These are phyloP conservation scores for Hypoxylon rickii DNA, from an alignment of 495 filamentous ascomycete genomes.

Conservation along the genomic window DNA sequence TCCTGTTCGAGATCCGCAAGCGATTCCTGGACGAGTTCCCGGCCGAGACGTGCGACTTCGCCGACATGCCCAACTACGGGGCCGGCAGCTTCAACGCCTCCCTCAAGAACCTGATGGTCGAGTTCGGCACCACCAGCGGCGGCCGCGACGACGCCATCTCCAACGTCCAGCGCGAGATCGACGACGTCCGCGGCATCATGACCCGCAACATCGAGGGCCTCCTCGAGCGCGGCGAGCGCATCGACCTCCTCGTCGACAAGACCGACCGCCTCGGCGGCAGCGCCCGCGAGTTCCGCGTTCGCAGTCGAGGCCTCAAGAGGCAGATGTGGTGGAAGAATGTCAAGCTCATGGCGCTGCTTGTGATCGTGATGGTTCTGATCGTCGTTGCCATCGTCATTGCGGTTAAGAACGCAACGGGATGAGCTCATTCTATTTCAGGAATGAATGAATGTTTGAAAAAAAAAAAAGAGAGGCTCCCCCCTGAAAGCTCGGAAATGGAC, in stretches of 20 bases:
- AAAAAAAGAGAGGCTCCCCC: too few relatives aligned
- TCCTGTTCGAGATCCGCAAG: conserved; percentile 86
- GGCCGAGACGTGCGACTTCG: conserved; percentile 72
- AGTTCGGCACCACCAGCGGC: conserved; percentile 76
- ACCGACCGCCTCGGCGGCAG: conserved; percentile 86
- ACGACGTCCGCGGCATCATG: conserved; percentile 94
- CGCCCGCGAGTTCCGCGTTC: conserved; percentile 86
- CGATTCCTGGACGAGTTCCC: conserved; percentile 79
- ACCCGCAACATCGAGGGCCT: conserved; percentile 97
- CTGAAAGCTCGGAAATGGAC: too few relatives aligned
- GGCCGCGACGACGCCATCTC: conserved; percentile 82
- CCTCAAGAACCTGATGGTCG: conserved; percentile 77
- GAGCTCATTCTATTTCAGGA: too few relatives aligned
- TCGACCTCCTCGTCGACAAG: conserved; percentile 96
- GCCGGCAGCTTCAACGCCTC: conserved; percentile 82
- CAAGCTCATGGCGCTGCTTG: conserved; percentile 85
- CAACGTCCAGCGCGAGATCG: conserved; percentile 85
- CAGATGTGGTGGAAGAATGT: conserved; percentile 99
- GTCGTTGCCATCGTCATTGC: conserved; percentile 56
- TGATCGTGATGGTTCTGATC: conserved; percentile 81
- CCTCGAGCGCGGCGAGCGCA: conserved; percentile 90
- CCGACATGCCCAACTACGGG: conserved; percentile 82
- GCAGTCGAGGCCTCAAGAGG: conserved; percentile 81
- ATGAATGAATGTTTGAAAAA: too few relatives aligned
- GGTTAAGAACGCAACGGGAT: conserved; percentile 41